Conservation (phyloP, 768 basidiomycete genomes). For the Kwoniella mangroviensis region DNA sequence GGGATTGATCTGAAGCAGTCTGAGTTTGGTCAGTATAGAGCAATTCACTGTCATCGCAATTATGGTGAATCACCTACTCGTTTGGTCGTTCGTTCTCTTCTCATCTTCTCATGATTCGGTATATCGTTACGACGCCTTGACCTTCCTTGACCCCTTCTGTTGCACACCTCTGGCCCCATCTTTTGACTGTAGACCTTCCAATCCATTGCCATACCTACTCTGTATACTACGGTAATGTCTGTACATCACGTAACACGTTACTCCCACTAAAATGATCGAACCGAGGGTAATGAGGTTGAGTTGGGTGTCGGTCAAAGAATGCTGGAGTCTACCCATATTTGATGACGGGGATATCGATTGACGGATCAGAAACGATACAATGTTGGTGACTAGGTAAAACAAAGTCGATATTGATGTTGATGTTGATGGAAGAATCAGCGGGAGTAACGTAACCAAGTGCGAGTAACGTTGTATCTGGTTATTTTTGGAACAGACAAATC, state of each 20-base stretch:
- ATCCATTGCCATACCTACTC: slow-evolving; percentile 8
- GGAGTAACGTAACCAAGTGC: neutral
- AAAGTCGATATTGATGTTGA: neutral
- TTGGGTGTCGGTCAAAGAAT: slow-evolving; percentile 16
- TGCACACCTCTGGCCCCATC: too few relatives aligned
- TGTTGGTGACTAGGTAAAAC: neutral
- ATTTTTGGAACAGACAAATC: neutral
- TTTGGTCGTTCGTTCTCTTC: too few relatives aligned
- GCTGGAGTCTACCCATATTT: slow-evolving; percentile 15
- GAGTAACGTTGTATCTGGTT: neutral
- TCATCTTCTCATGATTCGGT: too few relatives aligned
- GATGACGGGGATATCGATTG: neutral
- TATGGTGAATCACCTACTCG: too few relatives aligned
- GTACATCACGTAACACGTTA: slow-evolving; percentile 15
- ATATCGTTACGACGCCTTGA: slow-evolving; percentile 1
- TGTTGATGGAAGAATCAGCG: neutral
- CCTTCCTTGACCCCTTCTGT: neutral
- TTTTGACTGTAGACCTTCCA: neutral
- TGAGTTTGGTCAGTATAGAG: too few relatives aligned
- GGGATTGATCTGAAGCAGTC: too few relatives aligned
- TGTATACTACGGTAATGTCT: slow-evolving; percentile 20
- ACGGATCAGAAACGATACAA: too few relatives aligned
- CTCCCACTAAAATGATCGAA: slow-evolving; percentile 8
- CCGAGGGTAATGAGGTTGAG: slow-evolving; percentile 15
- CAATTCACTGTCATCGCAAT: too few relatives aligned